A percentile compares a stretch with the other conserved stretches of the same genome.
phyloP scores from a whole-genome alignment of 2,329 filamentous ascomycete species.

The Penicillium griseofulvum region DNA sequence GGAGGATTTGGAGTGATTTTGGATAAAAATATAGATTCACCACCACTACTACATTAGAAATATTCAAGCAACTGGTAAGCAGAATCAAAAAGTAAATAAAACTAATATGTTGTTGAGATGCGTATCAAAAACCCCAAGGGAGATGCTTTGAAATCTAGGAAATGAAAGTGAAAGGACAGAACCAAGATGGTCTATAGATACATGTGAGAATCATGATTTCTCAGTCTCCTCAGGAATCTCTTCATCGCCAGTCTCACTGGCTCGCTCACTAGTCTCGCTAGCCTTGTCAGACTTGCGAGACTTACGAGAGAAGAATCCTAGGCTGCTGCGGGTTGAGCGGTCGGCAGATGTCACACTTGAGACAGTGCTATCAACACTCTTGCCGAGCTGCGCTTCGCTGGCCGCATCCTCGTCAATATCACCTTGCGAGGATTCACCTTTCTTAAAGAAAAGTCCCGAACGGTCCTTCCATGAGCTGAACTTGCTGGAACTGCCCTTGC shows the following conservation, averaged over 20 bases:
- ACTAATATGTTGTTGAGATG: conserved; percentile 7
- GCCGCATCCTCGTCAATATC: conserved; percentile 46
- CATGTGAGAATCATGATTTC: conserved; percentile 10
- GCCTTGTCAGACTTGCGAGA: conserved; percentile 44
- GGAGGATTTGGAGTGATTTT: not conserved
- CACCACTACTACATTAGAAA: not conserved
- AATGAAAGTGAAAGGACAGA: conserved; percentile 12
- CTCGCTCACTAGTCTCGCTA: conserved; percentile 45
- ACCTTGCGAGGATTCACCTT: conserved; percentile 43
- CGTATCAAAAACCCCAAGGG: conserved; percentile 11
- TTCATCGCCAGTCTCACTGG: conserved; percentile 46
- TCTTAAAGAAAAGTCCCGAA: conserved; percentile 47
- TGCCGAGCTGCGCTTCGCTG: conserved; percentile 42
- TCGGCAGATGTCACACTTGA: conserved; percentile 45
- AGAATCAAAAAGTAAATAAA: not conserved
- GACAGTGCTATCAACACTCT: conserved; percentile 43
- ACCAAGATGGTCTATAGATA: conserved; percentile 1
- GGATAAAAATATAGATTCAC: not conserved
- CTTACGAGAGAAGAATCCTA: conserved; percentile 50
- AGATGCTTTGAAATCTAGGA: conserved; percentile 12
- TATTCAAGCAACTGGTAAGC: not conserved
- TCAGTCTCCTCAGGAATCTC: conserved; percentile 37
- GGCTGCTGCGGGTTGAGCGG: conserved; percentile 43
- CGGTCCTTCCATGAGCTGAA: conserved; percentile 54
- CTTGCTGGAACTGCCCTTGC: conserved; percentile 51